Base-by-base conservation (phyloP, 169 alveolate species). In the Fabrea salina region DNA sequence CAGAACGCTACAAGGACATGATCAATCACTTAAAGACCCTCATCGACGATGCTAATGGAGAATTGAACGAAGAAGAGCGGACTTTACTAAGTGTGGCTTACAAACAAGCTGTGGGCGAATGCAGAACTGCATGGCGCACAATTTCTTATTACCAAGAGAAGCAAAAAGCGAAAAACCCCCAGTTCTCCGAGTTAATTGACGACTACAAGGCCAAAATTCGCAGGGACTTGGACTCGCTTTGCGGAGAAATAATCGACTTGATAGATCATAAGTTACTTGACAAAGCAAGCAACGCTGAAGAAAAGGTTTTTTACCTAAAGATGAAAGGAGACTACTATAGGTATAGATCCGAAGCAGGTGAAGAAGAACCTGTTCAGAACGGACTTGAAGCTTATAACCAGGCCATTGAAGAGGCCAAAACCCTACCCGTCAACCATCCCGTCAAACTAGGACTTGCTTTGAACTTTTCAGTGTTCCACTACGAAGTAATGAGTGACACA, bases 1-100 rank as follows among this genome's bases (percentile, higher is more conserved):
- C 99, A 44, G 99, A 98, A 89, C 97, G 99, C 89, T 99, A 97
- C 89, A 99, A 98, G 82, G 99, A 98, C 85, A 97, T 93, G 99
- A 95, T 94, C 47, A 84, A 77, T 43, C 87, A 89, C 85, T 86
- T 95, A 86, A 87, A 89, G 72, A 88, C 81, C 44, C 89, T 91
- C 44, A 91, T 92, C 35, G 79, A 72, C 53, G 53, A 50, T 6
- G 19, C 47, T n/a, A 25, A 22, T 11, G 98, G 96, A 59, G 99
- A 96, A 39, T 82, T 96, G 39, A 93, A 97, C 56, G 94, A 88
- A 39, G 99, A 97, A 64, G 99, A 97, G 82, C 91, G 99, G 64
- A 97, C 97, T 74, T 80, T 97, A 32, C 92, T 97, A 82, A 96
- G 99, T 32, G 99, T 98, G 67, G 99, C 99, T n/a, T 98, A 96